Evolutionary conservation across 495 filamentous ascomycete species (phyloP).

Genomic region (Tuber calosporum): DNA sequence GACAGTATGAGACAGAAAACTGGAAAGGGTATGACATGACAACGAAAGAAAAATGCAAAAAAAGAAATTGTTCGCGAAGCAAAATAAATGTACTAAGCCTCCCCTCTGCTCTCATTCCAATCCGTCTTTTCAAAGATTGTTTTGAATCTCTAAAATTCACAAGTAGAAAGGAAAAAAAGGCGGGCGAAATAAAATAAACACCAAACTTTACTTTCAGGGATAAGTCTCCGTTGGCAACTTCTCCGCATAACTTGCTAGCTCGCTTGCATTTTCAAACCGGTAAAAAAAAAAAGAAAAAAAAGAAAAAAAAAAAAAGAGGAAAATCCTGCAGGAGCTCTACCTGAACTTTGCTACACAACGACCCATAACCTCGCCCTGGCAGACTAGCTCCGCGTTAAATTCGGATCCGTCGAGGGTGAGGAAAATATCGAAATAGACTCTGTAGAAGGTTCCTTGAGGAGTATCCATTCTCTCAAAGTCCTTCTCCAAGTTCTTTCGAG

Average conservation of each 20-base stretch:
- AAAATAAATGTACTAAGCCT: background rate
- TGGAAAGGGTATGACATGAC: background rate
- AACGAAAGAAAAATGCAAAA: background rate
- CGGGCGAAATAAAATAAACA: background rate
- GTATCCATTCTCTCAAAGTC: constrained; percentile 99
- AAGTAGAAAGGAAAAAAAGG: background rate
- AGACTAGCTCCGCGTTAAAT: constrained; percentile 96
- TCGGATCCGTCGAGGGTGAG: constrained; percentile 94
- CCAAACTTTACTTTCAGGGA: background rate
- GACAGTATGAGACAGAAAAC: background rate
- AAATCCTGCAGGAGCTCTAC: constrained; percentile 10
- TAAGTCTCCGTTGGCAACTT: background rate
- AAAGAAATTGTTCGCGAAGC: background rate
- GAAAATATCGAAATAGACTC: constrained; percentile 67
- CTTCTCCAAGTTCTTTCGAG: constrained; percentile 95
- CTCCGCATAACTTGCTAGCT: background rate
- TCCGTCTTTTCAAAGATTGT: constrained; percentile 1
- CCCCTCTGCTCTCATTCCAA: background rate
- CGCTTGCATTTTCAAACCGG: background rate
- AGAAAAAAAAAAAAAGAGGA: background rate
- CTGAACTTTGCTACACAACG: constrained; percentile 46
- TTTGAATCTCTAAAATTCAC: constrained; percentile 6
- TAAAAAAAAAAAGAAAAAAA: background rate
- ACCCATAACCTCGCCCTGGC: constrained; percentile 98
- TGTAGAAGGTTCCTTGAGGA: constrained; percentile 95